Base-by-base conservation (phyloP, 1,139 yeast species). In the Yamadazyma songkhlaensis region DNA sequence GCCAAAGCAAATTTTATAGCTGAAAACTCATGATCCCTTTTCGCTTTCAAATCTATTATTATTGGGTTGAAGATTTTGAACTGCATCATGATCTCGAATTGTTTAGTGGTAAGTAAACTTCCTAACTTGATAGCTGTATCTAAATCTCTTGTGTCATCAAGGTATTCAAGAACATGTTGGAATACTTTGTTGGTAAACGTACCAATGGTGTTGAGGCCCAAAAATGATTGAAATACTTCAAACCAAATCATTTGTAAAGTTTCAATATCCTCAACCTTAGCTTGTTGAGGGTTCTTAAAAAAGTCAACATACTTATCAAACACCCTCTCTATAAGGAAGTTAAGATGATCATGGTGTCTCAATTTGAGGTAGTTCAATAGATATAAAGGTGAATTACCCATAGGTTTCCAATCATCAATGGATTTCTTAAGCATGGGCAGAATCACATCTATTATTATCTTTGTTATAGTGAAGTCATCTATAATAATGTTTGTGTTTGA, bases 51-150 rank as follows among this genome's bases (percentile, higher is more conserved):
- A 37, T 62, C 57, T 52, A 10, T n/a, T 2, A 40, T 34, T 15
- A 42, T 25, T 1, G 61, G 63, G 43, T 67, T 67, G 40, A 66
- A 61, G 9, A 63, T 22, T 11, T 45, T 49, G 37, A 64, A 64
- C 39, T 65, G 68, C n/a, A 62, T 26, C 3, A 44, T 24, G 17
- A 43, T 4, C 11, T 47, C 48, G 23, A 31, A 30, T 26, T 46
- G 46, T 4, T 25, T 31, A 6, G 17, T 12, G 2, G 34, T 25
- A 10, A 42, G 14, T 3, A 42, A 4, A 14, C 26, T 22, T 6
- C 27, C 22, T n/a, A 32, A 23, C 13, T n/a, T 25, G 15, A 33
- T 25, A 15, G 23, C 11, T 6, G n/a, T 27, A 17, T 33, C 28
- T 9, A 35, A 23, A 23, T 34, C 29, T 17, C 23, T 22, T 12